Evolutionary conservation across 2,329 filamentous ascomycete species (phyloP), one percentile per base, ranked within the genome.

Genomic region (Fusarium globosum): DNA sequence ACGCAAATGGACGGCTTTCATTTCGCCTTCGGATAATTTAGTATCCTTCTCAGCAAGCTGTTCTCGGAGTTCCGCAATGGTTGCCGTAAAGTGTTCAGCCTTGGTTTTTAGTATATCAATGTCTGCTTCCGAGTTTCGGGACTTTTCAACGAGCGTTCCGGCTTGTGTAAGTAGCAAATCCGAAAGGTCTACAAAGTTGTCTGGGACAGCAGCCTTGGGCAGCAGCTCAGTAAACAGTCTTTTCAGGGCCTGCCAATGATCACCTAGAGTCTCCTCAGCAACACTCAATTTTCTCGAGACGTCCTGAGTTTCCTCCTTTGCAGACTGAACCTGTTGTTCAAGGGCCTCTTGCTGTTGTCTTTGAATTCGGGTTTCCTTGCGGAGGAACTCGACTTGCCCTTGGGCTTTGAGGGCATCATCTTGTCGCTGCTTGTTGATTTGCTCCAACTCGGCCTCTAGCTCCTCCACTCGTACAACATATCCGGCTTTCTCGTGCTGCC

Each of bases 401-500:
- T 92, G 88, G 2, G 85, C 84, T 71, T 89, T 91, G 51, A 89
- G 84, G 4, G 82, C 78, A 60, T 91, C 89, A 42, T 91, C 90
- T 45, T 85, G 84, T 69, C 86, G 85, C 68, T 91, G 87, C 69
- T 88, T 88, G 41, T 84, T 86, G 21, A 92, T 81, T 56, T 87
- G 88, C 62, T 94, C 90, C 21, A 97, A 83, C 76, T 97, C 93
- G 21, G 88, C 85, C 77, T 95, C 89, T 2, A 97, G 86, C 14
- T 87, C 85, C 51, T 90, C 90, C 38, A 95, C 85, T 65, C 88
- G 91, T 52, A 92, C 89, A 71, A 96, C 92, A 49, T 91, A 88
- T 6, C 88, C 88, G 8, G 89, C 90, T 78, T 91, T 93, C 77
- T 96, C 93, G 75, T 97, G 92, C 74, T 98, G 94, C 48, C 94